A percentile compares a stretch with the other conserved stretches of the same genome.
Evolutionary conservation across 306 rosid species (phyloP).

Genomic region (Trifolium dubium): DNA sequence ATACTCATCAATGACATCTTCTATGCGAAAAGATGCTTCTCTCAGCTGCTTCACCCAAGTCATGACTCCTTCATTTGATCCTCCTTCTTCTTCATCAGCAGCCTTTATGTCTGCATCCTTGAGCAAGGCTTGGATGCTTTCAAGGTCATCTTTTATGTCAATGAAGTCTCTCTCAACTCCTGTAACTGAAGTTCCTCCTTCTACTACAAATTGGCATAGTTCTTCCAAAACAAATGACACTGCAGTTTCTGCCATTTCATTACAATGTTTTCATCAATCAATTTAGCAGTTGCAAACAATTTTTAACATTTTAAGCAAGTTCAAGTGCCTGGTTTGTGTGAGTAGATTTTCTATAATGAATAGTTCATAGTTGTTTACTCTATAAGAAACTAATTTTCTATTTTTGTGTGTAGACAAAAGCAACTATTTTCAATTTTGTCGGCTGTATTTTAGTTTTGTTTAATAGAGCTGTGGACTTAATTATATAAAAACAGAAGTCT

Average conservation of each 20-base stretch:
- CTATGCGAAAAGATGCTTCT: constrained; percentile 40
- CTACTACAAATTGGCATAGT: neutral
- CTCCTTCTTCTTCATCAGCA: neutral
- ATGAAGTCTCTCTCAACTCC: neutral
- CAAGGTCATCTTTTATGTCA: constrained; percentile 29
- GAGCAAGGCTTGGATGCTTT: constrained; percentile 7
- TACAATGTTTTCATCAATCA: neutral
- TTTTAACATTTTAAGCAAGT: neutral
- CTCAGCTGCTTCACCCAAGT: constrained; percentile 36
- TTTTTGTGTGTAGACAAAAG: neutral
- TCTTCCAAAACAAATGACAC: neutral
- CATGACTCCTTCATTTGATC: neutral
- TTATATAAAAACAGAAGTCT: too few relatives aligned
- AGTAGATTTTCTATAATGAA: neutral
- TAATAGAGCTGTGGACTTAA: too few relatives aligned
- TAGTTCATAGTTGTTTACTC: neutral
- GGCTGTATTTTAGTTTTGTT: too few relatives aligned
- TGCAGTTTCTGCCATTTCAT: constrained; percentile 12
- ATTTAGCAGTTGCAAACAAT: neutral
- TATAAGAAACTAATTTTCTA: neutral
- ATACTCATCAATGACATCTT: constrained; percentile 39
- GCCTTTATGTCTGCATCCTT: constrained; percentile 33
- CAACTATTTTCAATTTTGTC: too few relatives aligned
- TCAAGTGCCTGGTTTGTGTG: neutral
- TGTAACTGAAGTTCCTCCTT: neutral